Conservation (phyloP, 1,139 yeast genomes). For the Saccharomyces pastorianus region DNA sequence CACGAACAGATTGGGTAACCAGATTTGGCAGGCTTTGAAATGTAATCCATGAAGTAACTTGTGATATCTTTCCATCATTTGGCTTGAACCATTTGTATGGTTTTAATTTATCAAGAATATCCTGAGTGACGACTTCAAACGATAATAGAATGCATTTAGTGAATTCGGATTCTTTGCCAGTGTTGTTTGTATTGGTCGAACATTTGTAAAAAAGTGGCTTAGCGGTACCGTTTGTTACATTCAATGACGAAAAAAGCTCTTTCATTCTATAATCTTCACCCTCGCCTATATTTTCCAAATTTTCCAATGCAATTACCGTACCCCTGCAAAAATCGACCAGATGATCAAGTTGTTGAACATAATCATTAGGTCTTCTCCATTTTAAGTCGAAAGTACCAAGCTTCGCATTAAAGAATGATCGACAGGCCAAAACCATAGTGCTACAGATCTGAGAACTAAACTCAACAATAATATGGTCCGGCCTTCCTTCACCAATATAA, state of each 20-base stretch:
- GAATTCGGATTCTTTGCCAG: conserved; percentile 5
- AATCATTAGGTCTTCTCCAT: conserved; percentile 26
- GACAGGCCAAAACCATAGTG: conserved; percentile 19
- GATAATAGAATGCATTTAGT: conserved; percentile 5
- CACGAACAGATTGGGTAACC: conserved; percentile 13
- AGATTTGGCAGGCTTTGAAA: conserved; percentile 28
- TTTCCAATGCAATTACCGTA: conserved; percentile 13
- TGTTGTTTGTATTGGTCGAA: background rate
- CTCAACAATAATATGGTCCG: conserved; percentile 11
- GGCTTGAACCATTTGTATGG: conserved; percentile 20
- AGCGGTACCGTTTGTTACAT: background rate
- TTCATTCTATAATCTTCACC: conserved; percentile 9
- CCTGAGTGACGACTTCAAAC: conserved; percentile 1
- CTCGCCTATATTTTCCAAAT: background rate
- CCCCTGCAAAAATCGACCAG: conserved; percentile 18
- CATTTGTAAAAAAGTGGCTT: conserved; percentile 1
- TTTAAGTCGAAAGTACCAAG: conserved; percentile 4
- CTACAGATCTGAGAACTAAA: conserved; percentile 18
- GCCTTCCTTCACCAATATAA: background rate
- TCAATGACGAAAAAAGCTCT: background rate
- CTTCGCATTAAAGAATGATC: conserved; percentile 17
- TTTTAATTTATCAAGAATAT: conserved; percentile 4
- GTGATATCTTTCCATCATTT: conserved; percentile 17
- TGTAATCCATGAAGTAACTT: conserved; percentile 20
- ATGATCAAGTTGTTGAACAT: conserved; percentile 18